Base-by-base conservation (phyloP, 140 eudicot genomes). In the Cichorium intybus region DNA sequence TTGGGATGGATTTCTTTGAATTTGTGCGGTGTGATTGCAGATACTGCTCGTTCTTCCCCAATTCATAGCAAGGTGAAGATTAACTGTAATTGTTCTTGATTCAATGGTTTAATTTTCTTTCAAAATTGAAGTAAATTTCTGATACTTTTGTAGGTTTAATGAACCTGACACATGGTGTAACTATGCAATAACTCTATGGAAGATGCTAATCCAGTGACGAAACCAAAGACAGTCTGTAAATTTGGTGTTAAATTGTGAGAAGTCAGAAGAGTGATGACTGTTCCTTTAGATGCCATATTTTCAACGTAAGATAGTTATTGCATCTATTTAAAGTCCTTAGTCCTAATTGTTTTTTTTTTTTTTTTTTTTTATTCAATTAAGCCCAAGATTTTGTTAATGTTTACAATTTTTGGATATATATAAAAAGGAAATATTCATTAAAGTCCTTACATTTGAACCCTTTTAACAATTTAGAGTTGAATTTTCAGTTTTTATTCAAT, bases 81-180 rank as follows among this genome's bases (percentile, higher is more conserved):
- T 21, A 1, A 8, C 2, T 1, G 7, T 14, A 12, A 1, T 4
- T 62, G 7, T 27, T 29, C 2, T 49, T 57, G 20, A 17, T 24
- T 53, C 18, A 24, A 24, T 47, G 2, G 21, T 56, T 37, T 37
- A 4, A 33, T 0, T 45, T 17, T 71, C 10, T 52, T 29, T 16
- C 4, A 7, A n/a, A n/a, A n/a, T n/a, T n/a, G n/a, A n/a, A n/a
- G n/a, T n/a, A n/a, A n/a, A n/a, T n/a, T n/a, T 17, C 26, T 26
- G 57, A 18, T 17, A 5, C 8, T 34, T 27, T 24, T 17, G 14
- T 46, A 57, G 45, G 60, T 26, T 46, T 21, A 24, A 33, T 75
- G 60, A 12, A 57, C 41, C n/a, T 71, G 68, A 23, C 60, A 53
- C 78, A 89, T 89, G 95, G 85, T n/a, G n/a, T n/a, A n/a, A n/a